phyloP scores from a whole-genome alignment of 2,329 filamentous ascomycete species.

The Fusarium sp. region DNA sequence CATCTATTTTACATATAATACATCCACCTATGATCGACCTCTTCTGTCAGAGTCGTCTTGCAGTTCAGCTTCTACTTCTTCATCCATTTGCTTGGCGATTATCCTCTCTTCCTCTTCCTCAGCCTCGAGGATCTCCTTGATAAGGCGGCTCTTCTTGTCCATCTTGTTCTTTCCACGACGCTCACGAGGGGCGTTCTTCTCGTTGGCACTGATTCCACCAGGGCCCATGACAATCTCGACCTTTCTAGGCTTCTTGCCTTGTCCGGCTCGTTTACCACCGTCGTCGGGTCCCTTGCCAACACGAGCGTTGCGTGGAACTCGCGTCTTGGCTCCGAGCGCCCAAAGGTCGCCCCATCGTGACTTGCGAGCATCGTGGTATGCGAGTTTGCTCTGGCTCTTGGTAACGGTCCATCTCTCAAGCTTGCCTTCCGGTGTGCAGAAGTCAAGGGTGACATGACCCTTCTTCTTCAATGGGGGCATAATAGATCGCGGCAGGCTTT shows the following conservation, averaged over 20 bases:
- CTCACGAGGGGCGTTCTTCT: constrained; percentile 50
- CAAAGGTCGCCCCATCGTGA: constrained; percentile 92
- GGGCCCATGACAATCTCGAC: constrained; percentile 50
- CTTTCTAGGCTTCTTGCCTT: constrained; percentile 53
- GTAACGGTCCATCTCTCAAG: constrained; percentile 96
- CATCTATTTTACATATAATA: constrained; percentile 35
- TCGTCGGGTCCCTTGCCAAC: constrained; percentile 64
- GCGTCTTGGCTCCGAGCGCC: constrained; percentile 93
- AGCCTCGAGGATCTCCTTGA: constrained; percentile 53
- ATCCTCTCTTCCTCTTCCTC: constrained; percentile 48
- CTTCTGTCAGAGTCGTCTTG: constrained; percentile 32
- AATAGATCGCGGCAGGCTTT: constrained; percentile 81
- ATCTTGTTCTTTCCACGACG: constrained; percentile 56
- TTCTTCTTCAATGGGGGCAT: constrained; percentile 86
- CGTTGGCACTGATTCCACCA: constrained; percentile 52
- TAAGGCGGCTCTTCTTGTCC: constrained; percentile 50
- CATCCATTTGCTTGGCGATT: constrained; percentile 47
- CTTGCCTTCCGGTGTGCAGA: constrained; percentile 86
- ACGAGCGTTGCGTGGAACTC: constrained; percentile 69
- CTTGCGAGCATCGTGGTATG: constrained; percentile 94
- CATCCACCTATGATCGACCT: constrained; percentile 11
- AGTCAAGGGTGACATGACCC: constrained; percentile 87
- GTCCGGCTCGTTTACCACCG: constrained; percentile 57
- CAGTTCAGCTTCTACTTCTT: constrained; percentile 45
- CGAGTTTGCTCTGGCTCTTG: constrained; percentile 79